Evolutionary conservation across 2,329 filamentous ascomycete genomes (phyloP).

Genomic region (Xylaria sp.): DNA sequence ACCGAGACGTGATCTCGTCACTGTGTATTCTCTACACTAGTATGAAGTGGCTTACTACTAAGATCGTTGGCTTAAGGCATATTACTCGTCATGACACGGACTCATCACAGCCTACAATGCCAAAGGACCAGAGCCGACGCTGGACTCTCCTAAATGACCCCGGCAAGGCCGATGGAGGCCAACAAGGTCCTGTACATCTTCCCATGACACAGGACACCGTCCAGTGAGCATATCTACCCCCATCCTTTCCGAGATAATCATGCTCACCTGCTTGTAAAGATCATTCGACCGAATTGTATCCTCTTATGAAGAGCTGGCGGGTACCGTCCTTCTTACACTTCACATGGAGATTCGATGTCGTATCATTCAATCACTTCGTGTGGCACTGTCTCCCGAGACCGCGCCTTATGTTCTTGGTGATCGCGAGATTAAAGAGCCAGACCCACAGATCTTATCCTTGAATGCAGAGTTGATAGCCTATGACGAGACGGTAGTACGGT

Average conservation of each 20-base stretch:
- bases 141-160: conserved; percentile 85
- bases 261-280: conserved; percentile 55
- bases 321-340: conserved; percentile 82
- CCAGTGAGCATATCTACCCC: conserved; percentile 64
- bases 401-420: conserved; percentile 72
- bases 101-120: conserved; percentile 66
- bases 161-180: conserved; percentile 66
- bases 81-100: conserved; percentile 80
- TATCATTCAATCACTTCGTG: conserved; percentile 80
- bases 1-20: conserved; percentile 85
- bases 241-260: background rate
- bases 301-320: conserved; percentile 83
- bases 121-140: conserved; percentile 72
- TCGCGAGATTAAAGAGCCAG: conserved; percentile 79
- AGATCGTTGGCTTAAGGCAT: conserved; percentile 82
- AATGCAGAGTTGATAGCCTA: conserved; percentile 88
- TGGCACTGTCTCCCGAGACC: conserved; percentile 68
- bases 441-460: conserved; percentile 82
- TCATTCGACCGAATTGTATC: conserved; percentile 88
- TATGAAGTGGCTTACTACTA: conserved; percentile 96
- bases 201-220: conserved; percentile 89
- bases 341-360: conserved; percentile 91
- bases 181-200: conserved; percentile 76
- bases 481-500: conserved; percentile 81
- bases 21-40: conserved; percentile 93